A percentile compares a stretch with the other conserved stretches of the same genome.
Evolutionary conservation across 2,329 filamentous ascomycete genomes (phyloP).

Genomic region (Karstenula rhodostoma): DNA sequence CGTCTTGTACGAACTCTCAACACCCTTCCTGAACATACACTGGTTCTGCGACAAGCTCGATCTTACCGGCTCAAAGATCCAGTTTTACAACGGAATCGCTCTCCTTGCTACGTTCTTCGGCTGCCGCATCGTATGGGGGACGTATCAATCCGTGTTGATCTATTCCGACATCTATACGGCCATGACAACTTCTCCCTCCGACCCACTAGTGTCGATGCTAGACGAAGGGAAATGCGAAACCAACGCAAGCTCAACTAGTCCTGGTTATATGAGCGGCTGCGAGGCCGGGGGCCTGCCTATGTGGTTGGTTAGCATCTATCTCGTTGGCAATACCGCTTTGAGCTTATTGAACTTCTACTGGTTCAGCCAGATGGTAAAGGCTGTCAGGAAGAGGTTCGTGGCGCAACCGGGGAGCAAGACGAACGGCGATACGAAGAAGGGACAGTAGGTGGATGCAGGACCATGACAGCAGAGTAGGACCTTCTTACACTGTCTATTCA

Average conservation of each 20-base stretch:
- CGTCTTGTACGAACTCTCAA: slow-evolving; percentile 85
- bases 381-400: slow-evolving; percentile 79
- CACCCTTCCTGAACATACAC: slow-evolving; percentile 85
- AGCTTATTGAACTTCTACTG: slow-evolving; percentile 82
- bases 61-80: slow-evolving; percentile 76
- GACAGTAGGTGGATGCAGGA: slow-evolving; percentile 17
- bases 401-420: slow-evolving; percentile 31
- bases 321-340: slow-evolving; percentile 75
- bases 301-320: slow-evolving; percentile 74
- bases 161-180: slow-evolving; percentile 71
- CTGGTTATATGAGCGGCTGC: slow-evolving; percentile 29
- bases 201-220: slow-evolving; percentile 22
- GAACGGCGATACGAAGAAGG: slow-evolving; percentile 31
- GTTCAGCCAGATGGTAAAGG: slow-evolving; percentile 85
- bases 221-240: slow-evolving; percentile 56
- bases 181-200: slow-evolving; percentile 34
- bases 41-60: slow-evolving; percentile 90
- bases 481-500: no score
- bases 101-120: slow-evolving; percentile 77
- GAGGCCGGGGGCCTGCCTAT: slow-evolving; percentile 60
- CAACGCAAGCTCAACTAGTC: slow-evolving; percentile 48
- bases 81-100: slow-evolving; percentile 79
- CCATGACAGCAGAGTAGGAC: neutral
- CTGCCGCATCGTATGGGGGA: slow-evolving; percentile 80
- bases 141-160: slow-evolving; percentile 70